Evolutionary conservation across 2,329 filamentous ascomycete species (phyloP), one percentile per base, ranked within the genome.

Genomic region (Scytalidium lignicola): DNA sequence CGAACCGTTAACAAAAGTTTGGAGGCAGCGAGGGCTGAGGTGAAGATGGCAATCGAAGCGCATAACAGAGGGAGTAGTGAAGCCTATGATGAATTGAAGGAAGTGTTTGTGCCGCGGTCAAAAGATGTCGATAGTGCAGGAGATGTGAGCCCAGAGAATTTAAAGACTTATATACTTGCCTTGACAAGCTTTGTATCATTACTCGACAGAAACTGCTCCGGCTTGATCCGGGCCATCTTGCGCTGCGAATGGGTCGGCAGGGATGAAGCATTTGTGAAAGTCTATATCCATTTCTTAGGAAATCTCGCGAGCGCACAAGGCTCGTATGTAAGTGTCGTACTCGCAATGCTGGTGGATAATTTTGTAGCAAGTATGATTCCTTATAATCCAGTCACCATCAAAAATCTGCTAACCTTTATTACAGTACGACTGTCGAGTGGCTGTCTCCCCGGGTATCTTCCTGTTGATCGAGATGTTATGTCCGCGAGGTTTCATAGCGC

Each of bases 291-390:
- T 59, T 86, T 89, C 57, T 69, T 89, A 20, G 79, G 80, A 17
- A 82, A 83, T 32, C 72, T 99, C 42, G 82, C 90, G 46, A 95
- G 88, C 52, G 86, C 90, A 0, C 89, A 96, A 61, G 85, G 88
- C 41, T 83, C 81, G 13, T 95, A 89, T 67, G 79, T 95, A 28
- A 78, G 76, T 19, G 75, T 81, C 18, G 83, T 95, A 37, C 76
- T 96, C 50, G 77, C 82, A 50, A 92, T 90, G 81, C 77, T 97
- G 51, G 84, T 95, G 48, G 79, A 83, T 52, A 85, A 90, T 64
- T 88, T 99, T 62, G 76, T 79, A 50, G 79, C 74, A 51, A 58
- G 73, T 74, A 69, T 58, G 67, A 49, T 48, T 28, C 49, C 29
- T 44, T 28, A 13, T 46, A 13, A 26, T 46, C 9, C 23, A 22